A percentile compares a stretch with the other conserved stretches of the same genome.
phyloP scores from a whole-genome alignment of 2,329 filamentous ascomycete species.

The Microcyclosporella mali region DNA sequence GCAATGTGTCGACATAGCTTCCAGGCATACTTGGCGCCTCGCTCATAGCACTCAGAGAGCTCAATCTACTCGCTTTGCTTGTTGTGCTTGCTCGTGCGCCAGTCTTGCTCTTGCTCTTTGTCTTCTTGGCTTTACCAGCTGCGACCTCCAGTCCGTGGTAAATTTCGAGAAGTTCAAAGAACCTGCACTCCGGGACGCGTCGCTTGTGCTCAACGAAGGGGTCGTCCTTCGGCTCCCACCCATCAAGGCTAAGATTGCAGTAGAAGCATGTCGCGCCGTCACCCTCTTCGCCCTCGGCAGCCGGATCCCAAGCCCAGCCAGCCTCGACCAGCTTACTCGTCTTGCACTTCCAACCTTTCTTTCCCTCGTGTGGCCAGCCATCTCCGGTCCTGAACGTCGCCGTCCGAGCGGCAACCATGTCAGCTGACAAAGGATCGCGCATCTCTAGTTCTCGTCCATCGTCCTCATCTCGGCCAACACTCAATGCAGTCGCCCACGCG shows the following conservation, averaged over 20 bases:
- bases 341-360: slow-evolving; percentile 85
- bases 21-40: slow-evolving; percentile 20
- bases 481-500: slow-evolving; percentile 72
- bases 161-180: slow-evolving; percentile 63
- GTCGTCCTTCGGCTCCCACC: slow-evolving; percentile 90
- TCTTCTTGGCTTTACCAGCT: slow-evolving; percentile 26
- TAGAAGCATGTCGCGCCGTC: slow-evolving; percentile 90
- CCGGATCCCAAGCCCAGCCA: slow-evolving; percentile 91
- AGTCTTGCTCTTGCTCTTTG: slow-evolving; percentile 23
- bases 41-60: slow-evolving; percentile 22
- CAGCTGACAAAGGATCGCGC: slow-evolving; percentile 62
- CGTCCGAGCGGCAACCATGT: slow-evolving; percentile 69
- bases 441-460: slow-evolving; percentile 59
- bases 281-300: slow-evolving; percentile 59
- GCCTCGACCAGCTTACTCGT: slow-evolving; percentile 84
- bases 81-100: slow-evolving; percentile 27
- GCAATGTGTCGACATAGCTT: slow-evolving; percentile 14
- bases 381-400: slow-evolving; percentile 66
- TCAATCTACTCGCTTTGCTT: slow-evolving; percentile 62
- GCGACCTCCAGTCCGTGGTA: slow-evolving; percentile 25
- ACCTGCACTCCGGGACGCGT: slow-evolving; percentile 71
- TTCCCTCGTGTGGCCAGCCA: slow-evolving; percentile 82
- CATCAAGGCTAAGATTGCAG: slow-evolving; percentile 81
- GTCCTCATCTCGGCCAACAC: slow-evolving; percentile 49
- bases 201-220: slow-evolving; percentile 84